Evolutionary conservation across 805 yeast species (phyloP), one percentile per base, ranked within the genome.

Genomic region (Priceomyces fermenticarens): DNA sequence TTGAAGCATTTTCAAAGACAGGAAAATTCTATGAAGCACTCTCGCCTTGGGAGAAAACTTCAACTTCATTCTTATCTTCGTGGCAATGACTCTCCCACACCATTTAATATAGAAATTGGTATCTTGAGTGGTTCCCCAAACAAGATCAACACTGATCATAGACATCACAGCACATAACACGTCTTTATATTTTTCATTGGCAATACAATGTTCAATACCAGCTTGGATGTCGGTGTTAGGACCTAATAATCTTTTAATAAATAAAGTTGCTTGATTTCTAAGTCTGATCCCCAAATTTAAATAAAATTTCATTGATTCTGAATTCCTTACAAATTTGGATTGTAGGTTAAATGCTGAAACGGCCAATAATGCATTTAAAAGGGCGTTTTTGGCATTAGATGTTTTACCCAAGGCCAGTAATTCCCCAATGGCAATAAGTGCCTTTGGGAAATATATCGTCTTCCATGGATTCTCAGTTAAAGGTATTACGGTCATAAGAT

Each of bases 71-170:
- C 67, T 67, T 82, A 83, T 81, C 53, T 91, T 79, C 49, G 80
- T 75, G 27, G 78, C 77, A 17, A 88, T 83, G 42, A 86, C 82
- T 41, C 75, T 77, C 46, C 87, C 91, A 64, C 95, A 85, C 52
- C 88, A 79, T 40, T 80, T 77, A 40, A 88, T 69, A 62, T 87
- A 87, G 43, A 81, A 75, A 47, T 79, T 80, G 54, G 95, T 87
- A 49, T 85, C 93, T 41, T 85, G 82, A 90, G 86, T 85, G 1
- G 91, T 81, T 2, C 96, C 96, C 88, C 95, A 85, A 11, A 87
- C 90, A 38, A 87, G 82, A 63, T 88, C 96, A 38, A 88, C 85
- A 5, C 90, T 81, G 36, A 83, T 87, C 95, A 88, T 86, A 2
- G 93, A 82, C 58, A 88, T 71, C 15, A 86, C 81, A 0, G 95